A percentile compares a stretch with the other conserved stretches of the same genome.
Conservation (phyloP, 148 eudicot species). For the Heliamphora exappendiculata region DNA sequence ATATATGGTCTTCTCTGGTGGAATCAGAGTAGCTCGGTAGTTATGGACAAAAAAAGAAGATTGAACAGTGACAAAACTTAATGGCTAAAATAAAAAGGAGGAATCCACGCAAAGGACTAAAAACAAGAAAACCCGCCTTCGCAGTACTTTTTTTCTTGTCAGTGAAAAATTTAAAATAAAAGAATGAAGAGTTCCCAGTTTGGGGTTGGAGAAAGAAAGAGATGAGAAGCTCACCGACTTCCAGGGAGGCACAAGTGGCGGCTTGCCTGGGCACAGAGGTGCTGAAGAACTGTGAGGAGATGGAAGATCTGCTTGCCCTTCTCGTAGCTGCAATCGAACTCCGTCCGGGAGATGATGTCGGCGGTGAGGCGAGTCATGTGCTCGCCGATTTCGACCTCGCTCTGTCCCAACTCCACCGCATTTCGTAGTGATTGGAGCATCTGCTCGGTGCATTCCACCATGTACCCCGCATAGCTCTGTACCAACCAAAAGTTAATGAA, state of each 20-base stretch:
- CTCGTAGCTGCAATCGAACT: slow-evolving; percentile 69
- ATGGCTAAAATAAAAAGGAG: not conserved
- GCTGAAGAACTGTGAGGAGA: slow-evolving; percentile 51
- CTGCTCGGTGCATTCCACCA: slow-evolving; percentile 70
- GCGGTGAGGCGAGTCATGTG: slow-evolving; percentile 66
- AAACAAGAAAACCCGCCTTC: not conserved
- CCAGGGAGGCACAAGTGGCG: slow-evolving; percentile 81
- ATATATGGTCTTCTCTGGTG: not conserved
- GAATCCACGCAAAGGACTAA: too few species aligned
- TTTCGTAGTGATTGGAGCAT: slow-evolving; percentile 47
- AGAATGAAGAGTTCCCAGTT: not conserved
- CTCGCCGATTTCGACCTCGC: slow-evolving; percentile 80
- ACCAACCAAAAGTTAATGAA: too few species aligned
- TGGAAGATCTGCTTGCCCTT: slow-evolving; percentile 77
- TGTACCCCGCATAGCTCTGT: slow-evolving; percentile 73
- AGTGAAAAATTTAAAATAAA: not conserved
- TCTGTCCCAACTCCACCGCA: slow-evolving; percentile 22
- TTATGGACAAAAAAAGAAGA: not conserved
- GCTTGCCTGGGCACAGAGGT: slow-evolving; percentile 76
- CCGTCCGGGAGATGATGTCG: slow-evolving; percentile 76
- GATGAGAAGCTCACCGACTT: slow-evolving; percentile 46
- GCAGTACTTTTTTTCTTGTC: not conserved
- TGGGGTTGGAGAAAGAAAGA: not conserved
- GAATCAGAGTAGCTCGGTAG: not conserved
- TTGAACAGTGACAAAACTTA: not conserved